Evolutionary conservation across 2,329 filamentous ascomycete species (phyloP).

Genomic region (Teratosphaeria pseudoeucalypti): DNA sequence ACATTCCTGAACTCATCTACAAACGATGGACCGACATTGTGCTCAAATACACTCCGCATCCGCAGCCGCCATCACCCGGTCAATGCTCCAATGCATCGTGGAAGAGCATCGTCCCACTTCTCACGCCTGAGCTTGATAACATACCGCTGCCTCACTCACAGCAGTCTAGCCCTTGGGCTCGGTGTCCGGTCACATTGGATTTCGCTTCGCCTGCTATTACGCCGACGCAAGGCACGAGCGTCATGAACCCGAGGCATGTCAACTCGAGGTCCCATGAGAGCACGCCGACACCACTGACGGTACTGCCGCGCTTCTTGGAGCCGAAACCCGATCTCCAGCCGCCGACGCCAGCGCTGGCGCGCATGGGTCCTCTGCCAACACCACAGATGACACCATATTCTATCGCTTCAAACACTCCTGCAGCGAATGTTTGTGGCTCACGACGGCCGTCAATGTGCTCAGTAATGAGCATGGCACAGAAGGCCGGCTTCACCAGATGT

Average conservation of each 20-base stretch:
- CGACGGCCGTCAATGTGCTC: constrained; percentile 48
- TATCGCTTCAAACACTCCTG: constrained; percentile 47
- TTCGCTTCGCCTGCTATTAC: constrained; percentile 17
- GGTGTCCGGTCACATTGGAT: constrained; percentile 7
- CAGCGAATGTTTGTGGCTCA: constrained; percentile 45
- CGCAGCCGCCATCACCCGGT: constrained; percentile 20
- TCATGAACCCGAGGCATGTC: constrained; percentile 9
- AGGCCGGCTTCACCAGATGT: constrained; percentile 44
- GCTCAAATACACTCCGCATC: constrained; percentile 63
- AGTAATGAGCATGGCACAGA: constrained; percentile 49
- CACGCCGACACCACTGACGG: constrained; percentile 33
- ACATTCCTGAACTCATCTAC: constrained; percentile 81
- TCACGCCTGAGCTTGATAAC: constrained; percentile 48
- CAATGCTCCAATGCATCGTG: constrained; percentile 22
- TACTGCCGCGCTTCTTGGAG: constrained; percentile 39
- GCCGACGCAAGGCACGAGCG: constrained; percentile 13
- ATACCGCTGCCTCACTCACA: constrained; percentile 13
- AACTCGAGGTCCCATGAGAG: constrained; percentile 30
- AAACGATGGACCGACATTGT: constrained; percentile 92
- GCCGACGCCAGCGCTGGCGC: constrained; percentile 45
- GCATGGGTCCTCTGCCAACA: constrained; percentile 49
- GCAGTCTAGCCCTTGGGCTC: not conserved
- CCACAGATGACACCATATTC: constrained; percentile 51
- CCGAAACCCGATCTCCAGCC: constrained; percentile 39
- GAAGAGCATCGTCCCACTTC: constrained; percentile 42